Conservation (phyloP, 2,329 filamentous ascomycete genomes). For the Arthrobotrys conoides region DNA sequence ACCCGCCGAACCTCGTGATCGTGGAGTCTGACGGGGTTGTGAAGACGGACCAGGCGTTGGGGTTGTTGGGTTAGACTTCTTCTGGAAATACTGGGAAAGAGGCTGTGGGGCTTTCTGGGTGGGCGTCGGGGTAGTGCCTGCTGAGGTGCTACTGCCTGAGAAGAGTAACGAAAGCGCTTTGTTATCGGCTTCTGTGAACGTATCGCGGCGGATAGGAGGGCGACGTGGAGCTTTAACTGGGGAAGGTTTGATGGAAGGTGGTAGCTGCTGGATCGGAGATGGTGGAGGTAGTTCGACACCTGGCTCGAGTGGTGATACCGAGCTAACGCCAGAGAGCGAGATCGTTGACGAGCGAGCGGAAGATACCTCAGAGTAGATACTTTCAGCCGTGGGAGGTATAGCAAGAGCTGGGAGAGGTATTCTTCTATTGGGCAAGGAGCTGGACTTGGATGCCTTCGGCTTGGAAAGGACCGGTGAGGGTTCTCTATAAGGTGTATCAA, state of each 20-base stretch:
- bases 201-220: constrained; percentile 17
- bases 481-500: constrained; percentile 6
- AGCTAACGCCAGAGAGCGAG: constrained; percentile 41
- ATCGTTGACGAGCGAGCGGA: constrained; percentile 41
- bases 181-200: constrained; percentile 56
- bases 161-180: constrained; percentile 51
- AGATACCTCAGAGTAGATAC: constrained; percentile 40
- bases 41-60: constrained; percentile 37
- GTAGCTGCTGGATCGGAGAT: constrained; percentile 52
- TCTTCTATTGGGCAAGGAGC: constrained; percentile 43
- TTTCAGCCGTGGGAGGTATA: constrained; percentile 29
- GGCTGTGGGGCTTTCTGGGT: constrained; percentile 33
- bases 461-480: background rate
- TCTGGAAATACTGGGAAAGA: constrained; percentile 23
- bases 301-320: constrained; percentile 48
- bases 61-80: constrained; percentile 29
- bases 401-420: constrained; percentile 31
- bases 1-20: constrained; percentile 20
- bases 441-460: constrained; percentile 21
- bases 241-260: constrained; percentile 13
- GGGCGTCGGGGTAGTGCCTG: constrained; percentile 45
- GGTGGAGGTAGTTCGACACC: constrained; percentile 39
- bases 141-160: constrained; percentile 2
- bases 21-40: constrained; percentile 12
- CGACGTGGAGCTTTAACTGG: constrained; percentile 4